Evolutionary conservation across 371 early-diverging fungal genomes (phyloP), one percentile per base, ranked within the genome.

Genomic region (Mucor piriformis): DNA sequence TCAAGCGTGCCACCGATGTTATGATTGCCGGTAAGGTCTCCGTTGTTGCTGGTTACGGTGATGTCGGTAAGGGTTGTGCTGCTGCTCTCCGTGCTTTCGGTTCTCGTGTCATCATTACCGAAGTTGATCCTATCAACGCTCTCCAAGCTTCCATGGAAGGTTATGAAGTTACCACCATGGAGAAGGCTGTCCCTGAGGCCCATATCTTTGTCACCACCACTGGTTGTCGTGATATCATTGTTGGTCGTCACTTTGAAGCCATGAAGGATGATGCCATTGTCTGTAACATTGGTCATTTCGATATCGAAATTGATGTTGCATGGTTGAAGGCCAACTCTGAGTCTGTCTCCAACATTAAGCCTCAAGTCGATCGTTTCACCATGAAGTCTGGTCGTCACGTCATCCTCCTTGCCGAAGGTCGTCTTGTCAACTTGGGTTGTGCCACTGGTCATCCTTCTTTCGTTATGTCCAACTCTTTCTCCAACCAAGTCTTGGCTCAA

Each of bases 231-330:
- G 98, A 98, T 84, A 96, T 99, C 74, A 91, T 98, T 83, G 86
- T 88, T 60, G 94, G 93, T 59, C 88, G 76, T 55, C 96, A 97
- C 89, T 92, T 99, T 77, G 64, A 76, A 50, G 67, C 67, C 64
- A 98, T 99, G 98, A 94, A 94, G 89, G 95, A 98, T 75, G 97
- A 98, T 76, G 88, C 98, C 63, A 97, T 99, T 71, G 96, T 99
- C 64, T 97, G 97, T 91, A 99, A 96, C 92, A 99, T 99, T 86
- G 99, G 99, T 72, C 99, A 99, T 87, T 99, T 98, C 69, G 98
- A 99, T 84, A 87, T 96, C 72, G 99, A 99, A 84, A 93, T 99
- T 67, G 99, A 99, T 80, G 98, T 96, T 56, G 95, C 95, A 53
- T 99, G 99, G 99, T 84, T 99, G 73, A 97, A 96, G 90, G 85